Evolutionary conservation across 2,329 filamentous ascomycete species (phyloP).

Genomic region (Fusarium paranaense): DNA sequence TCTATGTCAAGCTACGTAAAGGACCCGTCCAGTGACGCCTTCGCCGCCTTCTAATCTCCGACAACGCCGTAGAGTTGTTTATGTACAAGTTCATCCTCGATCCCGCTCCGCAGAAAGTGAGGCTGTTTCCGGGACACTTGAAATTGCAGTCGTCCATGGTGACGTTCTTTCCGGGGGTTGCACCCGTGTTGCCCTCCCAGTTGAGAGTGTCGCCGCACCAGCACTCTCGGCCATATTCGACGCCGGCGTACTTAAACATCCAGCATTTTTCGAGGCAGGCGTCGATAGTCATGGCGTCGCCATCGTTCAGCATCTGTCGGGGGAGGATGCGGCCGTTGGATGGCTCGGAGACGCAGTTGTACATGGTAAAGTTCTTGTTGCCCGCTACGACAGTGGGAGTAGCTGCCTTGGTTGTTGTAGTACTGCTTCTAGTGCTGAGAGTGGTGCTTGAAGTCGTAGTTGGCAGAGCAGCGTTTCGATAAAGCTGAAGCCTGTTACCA

Average conservation of each 20-base stretch:
- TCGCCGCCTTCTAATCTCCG: constrained; percentile 16
- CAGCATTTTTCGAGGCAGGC: constrained; percentile 49
- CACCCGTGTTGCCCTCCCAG: constrained; percentile 38
- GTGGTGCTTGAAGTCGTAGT: constrained; percentile 6
- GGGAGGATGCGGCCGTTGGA: constrained; percentile 47
- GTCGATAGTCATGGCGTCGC: constrained; percentile 49
- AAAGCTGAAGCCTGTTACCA: constrained; percentile 48
- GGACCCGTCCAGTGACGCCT: constrained; percentile 4
- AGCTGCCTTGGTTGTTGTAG: constrained; percentile 16
- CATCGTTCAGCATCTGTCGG: constrained; percentile 46
- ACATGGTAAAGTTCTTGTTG: constrained; percentile 53
- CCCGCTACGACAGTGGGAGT: constrained; percentile 46
- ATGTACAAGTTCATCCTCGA: constrained; percentile 49
- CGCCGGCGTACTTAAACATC: constrained; percentile 50
- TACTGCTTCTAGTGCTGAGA: constrained; percentile 5
- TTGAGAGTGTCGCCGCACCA: constrained; percentile 52
- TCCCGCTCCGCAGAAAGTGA: constrained; percentile 48
- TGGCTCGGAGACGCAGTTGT: constrained; percentile 51
- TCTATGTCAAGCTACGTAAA: background rate
- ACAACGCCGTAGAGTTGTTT: constrained; percentile 30
- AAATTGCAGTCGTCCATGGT: constrained; percentile 48
- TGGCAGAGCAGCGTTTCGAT: constrained; percentile 33
- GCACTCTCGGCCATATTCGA: constrained; percentile 54
- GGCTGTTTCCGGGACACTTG: constrained; percentile 49
- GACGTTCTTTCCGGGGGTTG: constrained; percentile 45